Evolutionary conservation across 2,329 filamentous ascomycete genomes (phyloP), one percentile per base, ranked within the genome.

Genomic region (Tolypocladium tropicale): DNA sequence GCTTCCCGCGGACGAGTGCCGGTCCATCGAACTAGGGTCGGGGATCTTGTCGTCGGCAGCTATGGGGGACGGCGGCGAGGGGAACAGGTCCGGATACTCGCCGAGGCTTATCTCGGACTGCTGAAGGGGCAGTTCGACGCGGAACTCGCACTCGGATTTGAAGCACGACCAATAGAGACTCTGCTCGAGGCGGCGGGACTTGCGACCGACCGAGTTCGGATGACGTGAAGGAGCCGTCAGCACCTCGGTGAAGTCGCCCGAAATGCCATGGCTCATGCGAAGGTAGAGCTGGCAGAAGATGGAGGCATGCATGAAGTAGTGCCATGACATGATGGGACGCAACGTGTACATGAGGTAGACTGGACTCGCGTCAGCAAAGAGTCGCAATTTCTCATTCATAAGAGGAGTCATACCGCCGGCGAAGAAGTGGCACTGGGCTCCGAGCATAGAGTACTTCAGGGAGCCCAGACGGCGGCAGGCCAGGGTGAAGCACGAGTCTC

Each of bases 271-370:
- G 23, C 43, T 46, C 43, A 46, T 46, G 43, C 43, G 43, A 6
- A 46, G 43, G 14, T 46, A 25, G 23, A 46, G 43, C 43, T 46
- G 43, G 43, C 43, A 46, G 43, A 46, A 46, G 23, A 46, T 18
- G 43, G 43, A 46, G 12, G 43, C 43, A 16, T 46, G 43, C 14
- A 46, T 23, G 16, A 46, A 46, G 43, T 46, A 46, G 43, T 46
- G 43, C 43, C 43, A 46, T 25, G 43, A 46, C 43, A 46, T 16
- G 3, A 46, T 46, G 23, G 43, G 43, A 14, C 43, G 65, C 10
- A 76, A 58, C 1, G 65, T 71, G 56, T 74, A 74, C 72, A 74
- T 73, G 25, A 69, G 60, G 57, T 70, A 70, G 4, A 74, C 72
- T 60, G 23, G 36, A 21, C n/a, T 10, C 25, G 7, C 7, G 18